A percentile compares a stretch with the other conserved stretches of the same genome.
Evolutionary conservation across 2,329 filamentous ascomycete species (phyloP).

Genomic region (Pyrenophora teres): DNA sequence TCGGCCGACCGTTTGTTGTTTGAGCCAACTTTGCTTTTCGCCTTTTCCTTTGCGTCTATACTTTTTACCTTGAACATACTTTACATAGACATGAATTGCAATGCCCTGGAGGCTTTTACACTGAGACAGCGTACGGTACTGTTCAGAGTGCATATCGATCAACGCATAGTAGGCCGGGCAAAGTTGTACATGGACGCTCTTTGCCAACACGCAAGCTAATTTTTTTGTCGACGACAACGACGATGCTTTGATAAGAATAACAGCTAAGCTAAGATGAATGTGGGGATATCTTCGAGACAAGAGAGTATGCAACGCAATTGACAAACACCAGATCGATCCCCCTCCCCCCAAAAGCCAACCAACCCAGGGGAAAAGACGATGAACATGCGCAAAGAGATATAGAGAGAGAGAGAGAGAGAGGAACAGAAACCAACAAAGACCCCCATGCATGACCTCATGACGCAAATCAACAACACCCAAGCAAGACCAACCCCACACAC

Average conservation of each 20-base stretch:
- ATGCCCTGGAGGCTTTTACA: background rate
- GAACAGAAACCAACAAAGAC: background rate
- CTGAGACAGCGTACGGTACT: background rate
- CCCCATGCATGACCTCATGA: slow-evolving; percentile 8
- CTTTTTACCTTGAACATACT: background rate
- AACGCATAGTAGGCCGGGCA: too few relatives aligned
- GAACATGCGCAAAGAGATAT: too few relatives aligned
- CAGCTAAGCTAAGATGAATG: slow-evolving; percentile 10
- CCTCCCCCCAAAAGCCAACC: background rate
- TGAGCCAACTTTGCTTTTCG: slow-evolving; percentile 2
- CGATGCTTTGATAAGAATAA: slow-evolving; percentile 1
- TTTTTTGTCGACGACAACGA: background rate
- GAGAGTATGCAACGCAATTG: slow-evolving; percentile 7
- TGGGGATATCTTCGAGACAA: slow-evolving; percentile 17
- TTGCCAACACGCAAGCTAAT: background rate
- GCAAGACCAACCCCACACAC: too few relatives aligned
- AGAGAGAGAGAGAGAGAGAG: background rate
- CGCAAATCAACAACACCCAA: background rate
- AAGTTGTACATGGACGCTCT: too few relatives aligned
- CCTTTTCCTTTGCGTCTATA: background rate
- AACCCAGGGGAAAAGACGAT: background rate
- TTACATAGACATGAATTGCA: background rate
- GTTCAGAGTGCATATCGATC: background rate
- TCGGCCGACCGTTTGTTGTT: slow-evolving; percentile 16
- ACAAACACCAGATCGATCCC: background rate